Base-by-base conservation (phyloP, 768 basidiomycete genomes). In the Tephrocybe sp. region DNA sequence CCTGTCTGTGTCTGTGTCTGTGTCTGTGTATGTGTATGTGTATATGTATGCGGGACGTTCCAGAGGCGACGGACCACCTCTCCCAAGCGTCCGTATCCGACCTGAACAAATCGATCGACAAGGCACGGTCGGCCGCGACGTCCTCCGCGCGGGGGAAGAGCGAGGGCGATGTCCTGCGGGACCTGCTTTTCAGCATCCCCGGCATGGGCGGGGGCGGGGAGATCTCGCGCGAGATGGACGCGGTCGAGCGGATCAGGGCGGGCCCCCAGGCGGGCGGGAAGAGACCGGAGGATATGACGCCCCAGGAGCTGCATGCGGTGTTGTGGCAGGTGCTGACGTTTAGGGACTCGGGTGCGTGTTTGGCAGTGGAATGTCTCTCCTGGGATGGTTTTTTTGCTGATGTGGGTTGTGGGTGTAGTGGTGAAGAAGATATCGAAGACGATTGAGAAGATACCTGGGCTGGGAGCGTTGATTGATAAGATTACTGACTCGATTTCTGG, bases 251-350 rank as follows among this genome's bases (percentile, higher is more conserved):
- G 18, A 86, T 89, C 45, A 70, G 88, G 12, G 79, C 81, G 0
- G 80, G 78, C 0, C 75, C 80, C 1, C 70, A 75, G n/a, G 71
- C 72, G 9, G 84, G 83, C 0, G 88, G 86, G 4, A 88, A 84
- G 65, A 71, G 75, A 12, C 89, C 93, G 0, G 82, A 85, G 54
- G 80, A 89, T 15, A 90, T 98, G 92, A 84, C 71, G 45, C 93
- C 94, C 3, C 90, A 95, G 68, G 92, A 98, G 66, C 58, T 96
- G 44, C 91, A 94, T 65, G 71, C 80, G 1, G 82, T 85, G 2
- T 69, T 95, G 18, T 95, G 93, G 92, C 83, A 91, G 69, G 83
- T 96, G 5, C 66, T 98, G 64, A 84, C 75, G 23, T 95, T 95
- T 71, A 77, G 92, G 44, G 93, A 96, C 69, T 83, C 83, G 4